Evolutionary conservation across 192 early-diverging fungal species (phyloP).

Genomic region (Coemansia sp.): DNA sequence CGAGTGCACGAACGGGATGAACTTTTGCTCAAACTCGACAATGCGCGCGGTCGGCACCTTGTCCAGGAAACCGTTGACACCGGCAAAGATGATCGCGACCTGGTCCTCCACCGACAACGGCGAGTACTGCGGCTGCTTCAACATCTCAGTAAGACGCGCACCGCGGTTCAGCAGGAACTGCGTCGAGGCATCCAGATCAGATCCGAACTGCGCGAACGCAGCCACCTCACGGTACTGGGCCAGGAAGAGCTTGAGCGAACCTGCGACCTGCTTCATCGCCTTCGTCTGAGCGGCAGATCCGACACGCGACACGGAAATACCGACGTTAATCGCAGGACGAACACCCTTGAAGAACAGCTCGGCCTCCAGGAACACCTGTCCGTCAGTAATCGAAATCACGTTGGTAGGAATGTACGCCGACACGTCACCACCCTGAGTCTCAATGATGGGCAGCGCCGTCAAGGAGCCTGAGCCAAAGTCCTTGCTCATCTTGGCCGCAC

Average conservation of each 20-base stretch:
- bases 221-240: conserved; percentile 99
- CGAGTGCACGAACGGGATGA: conserved; percentile 83
- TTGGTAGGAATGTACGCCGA: conserved; percentile 99
- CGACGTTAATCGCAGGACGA: conserved; percentile 99
- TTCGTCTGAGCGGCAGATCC: conserved; percentile 99
- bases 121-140: conserved; percentile 99
- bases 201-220: conserved; percentile 99
- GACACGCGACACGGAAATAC: conserved; percentile 99
- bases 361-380: conserved; percentile 99
- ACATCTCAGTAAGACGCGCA: conserved; percentile 97
- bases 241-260: conserved; percentile 99
- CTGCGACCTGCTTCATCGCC: conserved; percentile 99
- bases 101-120: conserved; percentile 96
- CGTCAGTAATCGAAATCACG: conserved; percentile 99
- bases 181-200: conserved; percentile 99
- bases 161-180: conserved; percentile 99
- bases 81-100: conserved; percentile 97
- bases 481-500: conserved; percentile 99
- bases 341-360: conserved; percentile 99
- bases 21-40: conserved; percentile 88
- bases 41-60: conserved; percentile 94
- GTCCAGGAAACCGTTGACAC: conserved; percentile 99
- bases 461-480: conserved; percentile 92
- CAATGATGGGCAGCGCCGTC: conserved; percentile 99
- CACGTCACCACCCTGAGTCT: conserved; percentile 99